phyloP scores from a whole-genome alignment of 768 basidiomycete genomes.

The Lactarius trivialis region DNA sequence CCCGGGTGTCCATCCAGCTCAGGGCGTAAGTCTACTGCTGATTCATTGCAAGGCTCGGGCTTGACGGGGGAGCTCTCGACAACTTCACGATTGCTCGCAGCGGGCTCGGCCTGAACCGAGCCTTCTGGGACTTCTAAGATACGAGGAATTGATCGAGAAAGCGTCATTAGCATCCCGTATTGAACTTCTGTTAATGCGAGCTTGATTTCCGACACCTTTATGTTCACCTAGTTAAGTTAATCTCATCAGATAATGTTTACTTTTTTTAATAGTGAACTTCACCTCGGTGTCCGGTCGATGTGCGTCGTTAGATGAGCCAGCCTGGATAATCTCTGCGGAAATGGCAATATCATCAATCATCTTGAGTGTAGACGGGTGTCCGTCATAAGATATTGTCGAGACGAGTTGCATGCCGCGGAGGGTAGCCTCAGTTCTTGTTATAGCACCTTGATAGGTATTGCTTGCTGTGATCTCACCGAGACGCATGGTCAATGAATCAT shows the following conservation, averaged over 20 bases:
- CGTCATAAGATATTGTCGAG: conserved; percentile 50
- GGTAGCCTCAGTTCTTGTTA: conserved; percentile 63
- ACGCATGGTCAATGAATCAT: conserved; percentile 69
- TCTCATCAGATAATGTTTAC: conserved; percentile 4
- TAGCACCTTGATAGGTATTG: conserved; percentile 58
- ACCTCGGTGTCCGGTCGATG: conserved; percentile 74
- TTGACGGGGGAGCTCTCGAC: conserved; percentile 19
- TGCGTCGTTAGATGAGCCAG: conserved; percentile 44
- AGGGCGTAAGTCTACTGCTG: conserved; percentile 43
- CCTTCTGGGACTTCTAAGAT: conserved; percentile 49
- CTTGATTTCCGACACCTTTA: conserved; percentile 79
- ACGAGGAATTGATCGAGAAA: conserved; percentile 63
- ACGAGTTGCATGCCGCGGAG: conserved; percentile 79
- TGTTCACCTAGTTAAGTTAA: conserved; percentile 42
- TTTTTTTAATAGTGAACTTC: conserved; percentile 16
- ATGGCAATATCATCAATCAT: conserved; percentile 91
- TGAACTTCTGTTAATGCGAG: conserved; percentile 80
- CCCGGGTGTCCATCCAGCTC: conserved; percentile 41
- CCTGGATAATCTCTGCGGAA: conserved; percentile 60
- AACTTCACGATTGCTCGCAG: conserved; percentile 19
- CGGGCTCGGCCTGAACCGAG: conserved; percentile 28
- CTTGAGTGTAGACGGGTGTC: conserved; percentile 54
- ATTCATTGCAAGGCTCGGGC: conserved; percentile 21
- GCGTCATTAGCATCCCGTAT: conserved; percentile 61
- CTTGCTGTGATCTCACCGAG: conserved; percentile 84